Conservation (phyloP, 495 filamentous ascomycete species). For the Hypoxylon perforatum region DNA sequence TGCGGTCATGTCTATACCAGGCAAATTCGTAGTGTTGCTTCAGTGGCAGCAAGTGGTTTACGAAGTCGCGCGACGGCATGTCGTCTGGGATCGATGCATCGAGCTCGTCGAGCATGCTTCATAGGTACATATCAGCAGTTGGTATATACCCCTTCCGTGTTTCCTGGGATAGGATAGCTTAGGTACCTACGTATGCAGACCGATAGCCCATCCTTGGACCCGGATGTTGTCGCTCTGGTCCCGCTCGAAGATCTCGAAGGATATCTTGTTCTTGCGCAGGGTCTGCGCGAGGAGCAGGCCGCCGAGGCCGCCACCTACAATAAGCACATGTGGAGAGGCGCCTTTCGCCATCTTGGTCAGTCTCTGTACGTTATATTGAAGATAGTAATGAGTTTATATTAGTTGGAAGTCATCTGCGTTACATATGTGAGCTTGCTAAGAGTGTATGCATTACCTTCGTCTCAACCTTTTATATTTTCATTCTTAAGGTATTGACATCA, state of each 20-base stretch:
- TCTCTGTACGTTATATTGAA: background rate
- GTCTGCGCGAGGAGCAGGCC: slow-evolving; percentile 65
- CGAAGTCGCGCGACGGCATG: slow-evolving; percentile 47
- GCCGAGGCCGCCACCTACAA: slow-evolving; percentile 65
- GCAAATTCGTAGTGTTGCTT: slow-evolving; percentile 39
- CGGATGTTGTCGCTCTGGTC: slow-evolving; percentile 50
- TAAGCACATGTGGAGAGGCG: slow-evolving; percentile 45
- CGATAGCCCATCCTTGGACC: slow-evolving; percentile 51
- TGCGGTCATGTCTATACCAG: slow-evolving; percentile 34
- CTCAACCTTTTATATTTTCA: slow-evolving; percentile 14
- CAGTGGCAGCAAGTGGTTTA: slow-evolving; percentile 46
- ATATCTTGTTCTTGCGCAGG: slow-evolving; percentile 61
- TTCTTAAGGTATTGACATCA: background rate
- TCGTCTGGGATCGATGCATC: slow-evolving; percentile 51
- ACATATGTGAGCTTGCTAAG: background rate
- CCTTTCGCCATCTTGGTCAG: slow-evolving; percentile 20
- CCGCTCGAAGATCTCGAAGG: slow-evolving; percentile 64
- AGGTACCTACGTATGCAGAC: slow-evolving; percentile 41
- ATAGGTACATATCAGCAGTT: slow-evolving; percentile 5
- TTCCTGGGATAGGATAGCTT: background rate
- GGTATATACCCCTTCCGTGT: background rate
- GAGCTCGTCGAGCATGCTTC: slow-evolving; percentile 46
- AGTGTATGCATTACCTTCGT: background rate
- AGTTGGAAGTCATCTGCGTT: background rate
- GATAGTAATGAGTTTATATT: background rate